Percentiles rank a stretch among this genome's conserved stretches.
Conservation (phyloP, 139 green algal genomes). For the Haematococcus lacustris region DNA sequence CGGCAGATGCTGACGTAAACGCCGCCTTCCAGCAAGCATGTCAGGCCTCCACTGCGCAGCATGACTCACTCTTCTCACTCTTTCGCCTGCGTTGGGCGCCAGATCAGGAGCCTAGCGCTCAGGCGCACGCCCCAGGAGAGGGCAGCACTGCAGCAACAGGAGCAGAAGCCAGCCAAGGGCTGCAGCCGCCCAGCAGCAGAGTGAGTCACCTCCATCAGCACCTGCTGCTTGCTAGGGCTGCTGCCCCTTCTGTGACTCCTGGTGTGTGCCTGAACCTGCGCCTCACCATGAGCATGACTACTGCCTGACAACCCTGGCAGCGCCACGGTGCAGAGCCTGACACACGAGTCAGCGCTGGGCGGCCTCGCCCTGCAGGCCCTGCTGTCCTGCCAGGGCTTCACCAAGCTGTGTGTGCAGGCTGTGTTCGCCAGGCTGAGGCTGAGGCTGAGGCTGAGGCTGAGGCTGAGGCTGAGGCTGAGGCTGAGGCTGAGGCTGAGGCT, state of each 20-base stretch:
- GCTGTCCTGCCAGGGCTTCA: no score
- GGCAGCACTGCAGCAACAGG: conserved; percentile 6
- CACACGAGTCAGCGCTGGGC: no score
- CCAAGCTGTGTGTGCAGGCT: no score
- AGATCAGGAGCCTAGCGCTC: no score
- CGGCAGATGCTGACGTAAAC: conserved; percentile 53
- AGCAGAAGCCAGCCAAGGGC: conserved; percentile 6
- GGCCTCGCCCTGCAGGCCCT: no score
- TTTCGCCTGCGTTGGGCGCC: conserved; percentile 13
- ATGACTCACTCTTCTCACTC: conserved; percentile 42
- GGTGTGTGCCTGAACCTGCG: not conserved
- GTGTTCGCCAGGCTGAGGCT: not conserved
- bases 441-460: not conserved
- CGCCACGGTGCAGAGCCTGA: no score
- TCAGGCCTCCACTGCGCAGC: conserved; percentile 42
- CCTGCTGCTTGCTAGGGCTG: no score
- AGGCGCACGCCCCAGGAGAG: not conserved
- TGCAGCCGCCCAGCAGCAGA: conserved; percentile 9
- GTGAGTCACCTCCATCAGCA: no score
- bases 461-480: not conserved
- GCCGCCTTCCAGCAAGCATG: conserved; percentile 51
- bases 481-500: not conserved
- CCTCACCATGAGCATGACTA: no score
- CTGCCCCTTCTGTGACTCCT: not conserved
- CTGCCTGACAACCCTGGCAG: no score